Conservation (phyloP, 192 early-diverging fungal genomes). For the Pilobolus umbonatus region DNA sequence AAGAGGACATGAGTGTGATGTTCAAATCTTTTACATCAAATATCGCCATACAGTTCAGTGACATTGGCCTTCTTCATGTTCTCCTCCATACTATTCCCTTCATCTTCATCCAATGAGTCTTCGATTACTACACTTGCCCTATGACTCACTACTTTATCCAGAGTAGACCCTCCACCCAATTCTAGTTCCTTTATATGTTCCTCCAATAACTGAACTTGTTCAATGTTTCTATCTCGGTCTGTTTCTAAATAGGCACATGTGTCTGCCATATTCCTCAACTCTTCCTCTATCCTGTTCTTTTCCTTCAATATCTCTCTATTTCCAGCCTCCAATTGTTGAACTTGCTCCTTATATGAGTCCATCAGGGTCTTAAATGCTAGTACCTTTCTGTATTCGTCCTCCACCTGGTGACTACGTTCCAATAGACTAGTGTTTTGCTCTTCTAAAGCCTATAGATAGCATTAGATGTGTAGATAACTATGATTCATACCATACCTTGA, state of each 20-base stretch:
- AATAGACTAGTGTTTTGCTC: conserved; percentile 69
- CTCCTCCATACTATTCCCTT: conserved; percentile 18
- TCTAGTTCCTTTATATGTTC: conserved; percentile 81
- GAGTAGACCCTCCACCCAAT: conserved; percentile 42
- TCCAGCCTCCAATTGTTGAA: conserved; percentile 63
- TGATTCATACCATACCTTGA: conserved; percentile 47
- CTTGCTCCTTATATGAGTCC: conserved; percentile 85
- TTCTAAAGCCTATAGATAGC: conserved; percentile 50
- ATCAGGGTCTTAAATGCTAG: conserved; percentile 71
- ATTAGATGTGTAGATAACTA: not conserved
- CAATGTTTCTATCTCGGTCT: conserved; percentile 62
- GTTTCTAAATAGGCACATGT: conserved; percentile 58
- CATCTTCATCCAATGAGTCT: conserved; percentile 12
- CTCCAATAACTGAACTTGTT: conserved; percentile 75
- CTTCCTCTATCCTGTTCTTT: conserved; percentile 64
- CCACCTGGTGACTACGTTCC: conserved; percentile 69
- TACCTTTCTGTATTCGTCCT: conserved; percentile 86
- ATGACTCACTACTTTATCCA: conserved; percentile 21
- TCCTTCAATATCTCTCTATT: conserved; percentile 62
- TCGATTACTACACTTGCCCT: conserved; percentile 21
- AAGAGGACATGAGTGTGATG: not conserved
- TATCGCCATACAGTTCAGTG: conserved; percentile 26
- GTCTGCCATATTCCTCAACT: conserved; percentile 54
- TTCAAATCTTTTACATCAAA: not conserved
- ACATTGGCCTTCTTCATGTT: conserved; percentile 32